Evolutionary conservation across 208 protist genomes (phyloP), one percentile per base, ranked within the genome.

Genomic region (Entamoeba histolytica): DNA sequence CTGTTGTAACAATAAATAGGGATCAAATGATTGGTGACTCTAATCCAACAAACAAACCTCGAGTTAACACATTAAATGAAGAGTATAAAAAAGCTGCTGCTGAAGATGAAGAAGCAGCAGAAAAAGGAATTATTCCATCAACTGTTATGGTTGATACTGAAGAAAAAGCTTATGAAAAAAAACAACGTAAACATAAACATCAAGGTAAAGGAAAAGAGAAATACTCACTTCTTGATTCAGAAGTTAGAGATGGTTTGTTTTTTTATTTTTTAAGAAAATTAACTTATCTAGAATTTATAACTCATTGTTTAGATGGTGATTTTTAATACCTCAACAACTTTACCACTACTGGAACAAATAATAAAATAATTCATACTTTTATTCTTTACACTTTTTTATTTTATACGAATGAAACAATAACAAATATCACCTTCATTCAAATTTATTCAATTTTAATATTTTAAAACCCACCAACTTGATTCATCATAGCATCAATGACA

Each of bases 401-500:
- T 39, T 39, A 39, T 39, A 39, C 39, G 39, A 39, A 39, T 39
- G 39, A 39, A 39, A 39, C 39, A 39, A 39, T 0, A 39, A 39
- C 39, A 39, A 39, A 39, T 39, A 39, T 39, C 39, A 39, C 39
- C 39, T 73, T 73, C 28, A 73, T 15, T 73, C 28, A n/a, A n/a
- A 73, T 73, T 15, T 73, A 73, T 73, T 15, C 19, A 15, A 28
- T 28, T 28, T 44, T 47, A 92, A 19, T 50, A 51, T 44, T 50
- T 93, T 31, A 93, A 91, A 78, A 93, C 6, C 92, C 92, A 61
- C 92, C 92, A 19, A 91, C 61, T 31, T 93, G 92, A 28, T 93
- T 47, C 44, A 91, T 50, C 92, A 93, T 93, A 8, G 92, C 92
- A 31, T 93, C 92, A 78, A 93, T 93, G 44, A 93, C 35, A 78